Evolutionary conservation across 2,329 filamentous ascomycete species (phyloP).

Genomic region (Alternaria brassicicola): DNA sequence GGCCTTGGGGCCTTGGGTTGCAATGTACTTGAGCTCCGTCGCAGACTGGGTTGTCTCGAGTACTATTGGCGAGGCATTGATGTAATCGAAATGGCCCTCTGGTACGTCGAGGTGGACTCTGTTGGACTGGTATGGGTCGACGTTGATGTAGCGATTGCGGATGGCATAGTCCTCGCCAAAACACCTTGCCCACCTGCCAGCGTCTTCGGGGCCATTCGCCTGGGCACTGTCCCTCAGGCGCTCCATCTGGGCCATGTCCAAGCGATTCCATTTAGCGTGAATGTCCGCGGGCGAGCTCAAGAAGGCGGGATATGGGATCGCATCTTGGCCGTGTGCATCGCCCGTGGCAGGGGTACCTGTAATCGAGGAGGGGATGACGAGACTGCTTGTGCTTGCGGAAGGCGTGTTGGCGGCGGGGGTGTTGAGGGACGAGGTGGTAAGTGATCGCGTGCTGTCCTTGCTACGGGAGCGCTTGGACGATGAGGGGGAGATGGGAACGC

Average conservation of each 20-base stretch:
- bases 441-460: constrained; percentile 46
- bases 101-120: constrained; percentile 81
- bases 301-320: constrained; percentile 58
- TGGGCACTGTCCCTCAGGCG: constrained; percentile 57
- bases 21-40: constrained; percentile 72
- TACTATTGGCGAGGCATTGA: constrained; percentile 58
- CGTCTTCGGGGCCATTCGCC: constrained; percentile 50
- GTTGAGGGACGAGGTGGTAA: constrained; percentile 34
- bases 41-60: constrained; percentile 50
- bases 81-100: constrained; percentile 63
- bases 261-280: constrained; percentile 64
- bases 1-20: constrained; percentile 87
- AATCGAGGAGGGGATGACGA: constrained; percentile 34
- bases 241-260: constrained; percentile 65
- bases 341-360: constrained; percentile 16
- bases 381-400: constrained; percentile 41
- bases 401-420: constrained; percentile 35
- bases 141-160: constrained; percentile 87
- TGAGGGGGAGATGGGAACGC: constrained; percentile 41
- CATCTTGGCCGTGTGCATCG: constrained; percentile 24
- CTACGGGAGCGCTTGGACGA: constrained; percentile 50
- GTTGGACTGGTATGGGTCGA: constrained; percentile 88
- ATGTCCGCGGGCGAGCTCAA: constrained; percentile 61
- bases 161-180: constrained; percentile 60
- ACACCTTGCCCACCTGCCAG: constrained; percentile 64